Base-by-base conservation (phyloP, 306 rosid species). In the Urtica urens region DNA sequence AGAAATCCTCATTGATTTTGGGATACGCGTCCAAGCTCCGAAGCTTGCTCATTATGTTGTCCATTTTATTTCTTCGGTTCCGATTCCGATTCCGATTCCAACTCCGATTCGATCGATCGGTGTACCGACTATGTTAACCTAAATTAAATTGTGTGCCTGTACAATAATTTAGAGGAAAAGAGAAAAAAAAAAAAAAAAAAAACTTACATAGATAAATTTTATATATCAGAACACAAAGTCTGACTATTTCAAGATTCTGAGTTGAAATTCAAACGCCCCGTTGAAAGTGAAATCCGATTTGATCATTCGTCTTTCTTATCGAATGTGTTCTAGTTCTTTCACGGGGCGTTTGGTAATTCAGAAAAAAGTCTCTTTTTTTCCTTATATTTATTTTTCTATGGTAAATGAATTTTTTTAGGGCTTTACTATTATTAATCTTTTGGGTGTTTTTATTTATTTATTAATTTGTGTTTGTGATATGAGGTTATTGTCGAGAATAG, bases 1-100 rank as follows among this genome's bases (percentile, higher is more conserved):
- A 92, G 78, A 92, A 92, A 63, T 92, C 99, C 46, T 92, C 96
- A 43, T 92, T 92, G 63, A 92, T 82, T 78, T 92, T 92, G 17
- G 99, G 99, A 53, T 92, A 82, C 2, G 96, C 99, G 17, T 92
- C 99, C 51, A 92, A 64, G 59, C 64, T 92, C 20, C 99, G 94
- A 49, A 92, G 93, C 76, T 78, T 82, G 76, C 50, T 63, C 85
- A 85, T 81, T 48, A 90, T 52, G 55, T 53, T 41, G 18, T 85
- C 94, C 99, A 90, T 90, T 12, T 35, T 35, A 14, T n/a, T n/a
- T n/a, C n/a, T n/a, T n/a, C n/a, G n/a, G n/a, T n/a, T n/a, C n/a
- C n/a, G n/a, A n/a, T n/a, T n/a, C n/a, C n/a, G n/a, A n/a, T n/a
- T n/a, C n/a, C n/a, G n/a, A n/a, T n/a, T n/a, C n/a, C n/a, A n/a